A percentile compares a stretch with the other conserved stretches of the same genome.
Conservation (phyloP, 139 green algal genomes). For the Tetradesmus obliquus region DNA sequence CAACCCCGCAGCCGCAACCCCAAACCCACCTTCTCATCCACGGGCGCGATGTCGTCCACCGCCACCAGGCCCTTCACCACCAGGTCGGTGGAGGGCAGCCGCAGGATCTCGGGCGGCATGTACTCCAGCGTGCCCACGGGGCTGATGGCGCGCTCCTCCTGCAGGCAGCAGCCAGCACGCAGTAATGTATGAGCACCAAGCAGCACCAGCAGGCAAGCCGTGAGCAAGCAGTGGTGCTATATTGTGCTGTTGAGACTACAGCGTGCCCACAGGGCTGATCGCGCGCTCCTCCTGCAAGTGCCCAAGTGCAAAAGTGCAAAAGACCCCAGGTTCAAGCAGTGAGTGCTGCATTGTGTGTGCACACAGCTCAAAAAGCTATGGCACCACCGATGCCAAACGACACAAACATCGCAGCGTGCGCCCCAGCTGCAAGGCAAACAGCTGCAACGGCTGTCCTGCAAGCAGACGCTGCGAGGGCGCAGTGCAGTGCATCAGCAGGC, state of each 20-base stretch:
- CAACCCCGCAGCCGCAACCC: too few relatives aligned
- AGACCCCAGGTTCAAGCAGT: not conserved
- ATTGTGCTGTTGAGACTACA: too few relatives aligned
- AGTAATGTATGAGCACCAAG: too few relatives aligned
- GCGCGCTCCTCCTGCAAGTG: conserved; percentile 35
- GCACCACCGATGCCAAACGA: too few relatives aligned
- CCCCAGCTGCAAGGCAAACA: not conserved
- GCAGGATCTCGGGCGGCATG: conserved; percentile 80
- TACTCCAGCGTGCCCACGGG: conserved; percentile 87
- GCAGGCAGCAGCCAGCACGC: too few relatives aligned
- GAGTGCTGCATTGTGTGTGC: not conserved
- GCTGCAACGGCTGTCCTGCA: not conserved
- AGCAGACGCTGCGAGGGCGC: too few relatives aligned
- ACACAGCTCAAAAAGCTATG: not conserved
- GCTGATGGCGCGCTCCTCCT: conserved; percentile 73
- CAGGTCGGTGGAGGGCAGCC: conserved; percentile 70
- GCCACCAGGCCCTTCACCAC: conserved; percentile 58
- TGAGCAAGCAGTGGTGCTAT: too few relatives aligned
- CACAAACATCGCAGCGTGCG: too few relatives aligned
- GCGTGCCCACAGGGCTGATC: conserved; percentile 81
- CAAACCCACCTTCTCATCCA: conserved; percentile 63
- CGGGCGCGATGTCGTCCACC: conserved; percentile 60
- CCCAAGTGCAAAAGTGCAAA: not conserved
- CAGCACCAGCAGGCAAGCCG: too few relatives aligned
- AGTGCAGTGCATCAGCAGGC: too few relatives aligned